Evolutionary conservation across 2,329 filamentous ascomycete genomes (phyloP), one percentile per base, ranked within the genome.

Genomic region (Paramyrothecium sp.): DNA sequence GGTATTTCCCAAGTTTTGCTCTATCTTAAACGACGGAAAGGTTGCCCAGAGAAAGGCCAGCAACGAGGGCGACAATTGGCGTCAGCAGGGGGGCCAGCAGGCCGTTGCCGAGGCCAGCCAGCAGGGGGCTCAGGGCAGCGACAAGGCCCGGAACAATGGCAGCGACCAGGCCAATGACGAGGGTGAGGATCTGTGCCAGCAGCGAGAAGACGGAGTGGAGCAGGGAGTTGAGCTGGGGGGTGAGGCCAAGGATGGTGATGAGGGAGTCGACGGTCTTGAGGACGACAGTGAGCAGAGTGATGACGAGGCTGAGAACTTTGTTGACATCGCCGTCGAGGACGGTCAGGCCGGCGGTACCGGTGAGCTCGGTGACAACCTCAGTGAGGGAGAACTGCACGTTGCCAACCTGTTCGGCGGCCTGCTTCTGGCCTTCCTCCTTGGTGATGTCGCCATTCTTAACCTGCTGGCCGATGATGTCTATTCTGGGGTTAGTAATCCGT

Each of bases 131-230:
- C 16, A 70, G 67, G 26, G 53, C 61, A 51, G 59, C 58, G 33
- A 68, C 23, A 21, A 71, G 59, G 10, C 61, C 65, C 48, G 68
- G 65, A n/a, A 69, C 47, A 52, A 67, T 57, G 30, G 46, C 63
- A 19, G 41, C 48, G 11, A 69, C 54, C 26, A 69, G 60, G 30
- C 60, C 65, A 20, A 59, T 60, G 60, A 70, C 58, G 3, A 65
- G 60, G 17, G 38, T 46, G 10, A 70, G 58, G 19, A 71, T 55
- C 53, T 65, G 62, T 57, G 64, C 50, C 38, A 71, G 58, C 49
- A 69, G 61, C 56, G 51, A 56, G 61, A 71, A 63, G 60, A 71
- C 60, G 47, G 65, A 64, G 61, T 63, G 60, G 49, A 70, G 63
- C 57, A 69, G 47, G 19, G 65, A 64, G 58, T 54, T 54, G 52